Evolutionary conservation across 345 rosid species (phyloP), one percentile per base, ranked within the genome.

Genomic region (Syzygium jambos): DNA sequence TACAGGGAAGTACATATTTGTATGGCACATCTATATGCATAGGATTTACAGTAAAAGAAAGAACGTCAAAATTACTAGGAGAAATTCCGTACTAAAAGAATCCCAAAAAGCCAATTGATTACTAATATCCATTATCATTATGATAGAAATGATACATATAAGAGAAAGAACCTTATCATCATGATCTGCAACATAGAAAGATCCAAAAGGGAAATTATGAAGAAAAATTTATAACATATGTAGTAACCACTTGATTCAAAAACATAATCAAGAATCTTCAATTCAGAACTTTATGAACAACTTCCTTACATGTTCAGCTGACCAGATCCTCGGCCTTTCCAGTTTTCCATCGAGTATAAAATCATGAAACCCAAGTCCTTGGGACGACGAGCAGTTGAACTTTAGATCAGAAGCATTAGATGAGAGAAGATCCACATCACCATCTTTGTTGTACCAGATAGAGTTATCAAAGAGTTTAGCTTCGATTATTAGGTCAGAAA

Each of bases 311-410:
- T 95, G 94, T 92, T 97, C 98, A 21, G 99, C 98, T 86, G 98
- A 96, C 99, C 99, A 97, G 84, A 97, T 96, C 92, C 91, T 96
- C 63, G 99, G 99, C 86, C 87, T 92, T 88, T 94, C 95, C 68
- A 97, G 89, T 91, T 92, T 94, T 86, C 98, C 99, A 86, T 85
- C 92, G 57, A 97, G 98, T 88, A 90, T 63, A 92, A 94, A 93
- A 89, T 96, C 99, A 88, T 91, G 93, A 91, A 95, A 96, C 84
- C 95, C 97, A 80, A 92, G 92, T 89, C 84, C 85, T 84, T 88
- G 83, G 89, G 89, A 89, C 46, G 91, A 91, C 27, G 95, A 88
- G 84, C 91, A 89, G 87, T 61, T 92, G 85, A 93, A 90, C 90
- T 89, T 93, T 85, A 96, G 85, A 87, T 90, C 92, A 89, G 97